These are phyloP conservation scores for Aspergillus carbonarius DNA, from an alignment of 2,329 filamentous ascomycete species.

Conservation along the genomic window DNA sequence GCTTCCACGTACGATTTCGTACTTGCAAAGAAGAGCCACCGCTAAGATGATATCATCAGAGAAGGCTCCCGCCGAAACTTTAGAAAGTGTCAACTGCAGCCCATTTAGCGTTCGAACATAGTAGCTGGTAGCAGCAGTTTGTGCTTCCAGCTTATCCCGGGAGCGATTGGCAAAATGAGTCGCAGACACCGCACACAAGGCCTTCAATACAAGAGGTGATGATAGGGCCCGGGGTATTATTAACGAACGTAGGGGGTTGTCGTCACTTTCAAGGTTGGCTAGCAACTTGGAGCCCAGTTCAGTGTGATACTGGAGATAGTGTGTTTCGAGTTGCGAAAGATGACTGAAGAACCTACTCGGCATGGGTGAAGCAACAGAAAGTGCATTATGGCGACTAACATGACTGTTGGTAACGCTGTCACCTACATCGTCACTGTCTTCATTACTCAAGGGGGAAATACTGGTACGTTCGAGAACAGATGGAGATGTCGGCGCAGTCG, in stretches of 20 bases:
- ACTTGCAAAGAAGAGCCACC: slow-evolving; percentile 40
- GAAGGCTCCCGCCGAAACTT: slow-evolving; percentile 16
- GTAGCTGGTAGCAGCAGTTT: slow-evolving; percentile 33
- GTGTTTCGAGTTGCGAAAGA: slow-evolving; percentile 31
- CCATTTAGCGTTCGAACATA: slow-evolving; percentile 36
- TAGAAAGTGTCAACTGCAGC: slow-evolving; percentile 28
- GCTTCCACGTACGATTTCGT: slow-evolving; percentile 39
- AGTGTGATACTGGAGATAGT: slow-evolving; percentile 41
- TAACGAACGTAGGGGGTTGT: slow-evolving; percentile 37
- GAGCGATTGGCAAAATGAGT: slow-evolving; percentile 37
- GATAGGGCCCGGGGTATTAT: slow-evolving; percentile 38
- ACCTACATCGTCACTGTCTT: neutral
- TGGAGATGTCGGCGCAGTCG: neutral
- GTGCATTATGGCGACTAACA: neutral
- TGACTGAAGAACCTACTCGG: slow-evolving; percentile 25
- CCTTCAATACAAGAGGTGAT: slow-evolving; percentile 38
- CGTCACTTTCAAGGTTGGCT: slow-evolving; percentile 38
- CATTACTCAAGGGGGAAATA: neutral
- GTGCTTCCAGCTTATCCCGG: slow-evolving; percentile 21
- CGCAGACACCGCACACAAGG: slow-evolving; percentile 39
- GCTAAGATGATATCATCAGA: slow-evolving; percentile 36
- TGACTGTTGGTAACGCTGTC: neutral
- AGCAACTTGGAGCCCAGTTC: slow-evolving; percentile 36
- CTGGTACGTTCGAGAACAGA: slow-evolving; percentile 4
- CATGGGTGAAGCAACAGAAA: slow-evolving; percentile 14